Evolutionary conservation across 116 monocot species (phyloP).

Genomic region (Zostera marina): DNA sequence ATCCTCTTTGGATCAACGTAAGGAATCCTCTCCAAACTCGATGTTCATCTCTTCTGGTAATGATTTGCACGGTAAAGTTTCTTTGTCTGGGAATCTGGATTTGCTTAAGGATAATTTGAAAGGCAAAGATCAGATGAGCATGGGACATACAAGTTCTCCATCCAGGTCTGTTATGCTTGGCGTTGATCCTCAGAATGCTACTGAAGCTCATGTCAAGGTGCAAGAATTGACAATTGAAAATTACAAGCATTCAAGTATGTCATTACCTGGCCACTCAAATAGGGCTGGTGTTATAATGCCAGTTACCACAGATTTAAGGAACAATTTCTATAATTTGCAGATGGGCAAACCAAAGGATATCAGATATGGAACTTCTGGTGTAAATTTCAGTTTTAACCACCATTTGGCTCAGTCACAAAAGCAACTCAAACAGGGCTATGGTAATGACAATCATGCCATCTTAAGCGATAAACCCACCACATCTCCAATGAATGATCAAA

Average conservation of each 20-base stretch:
- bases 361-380: slow-evolving; percentile 6
- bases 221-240: slow-evolving; percentile 64
- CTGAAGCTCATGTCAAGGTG: slow-evolving; percentile 6
- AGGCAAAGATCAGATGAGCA: too few species aligned
- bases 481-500: slow-evolving; percentile 11
- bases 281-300: slow-evolving; percentile 15
- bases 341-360: slow-evolving; percentile 18
- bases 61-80: too few species aligned
- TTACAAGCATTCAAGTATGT: slow-evolving; percentile 18
- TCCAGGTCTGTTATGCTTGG: too few species aligned
- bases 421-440: slow-evolving; percentile 9
- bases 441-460: not conserved
- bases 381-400: slow-evolving; percentile 11
- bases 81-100: too few species aligned
- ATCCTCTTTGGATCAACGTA: too few species aligned
- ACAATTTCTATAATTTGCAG: slow-evolving; percentile 23
- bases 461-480: too few species aligned
- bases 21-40: too few species aligned
- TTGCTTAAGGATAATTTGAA: too few species aligned
- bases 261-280: slow-evolving; percentile 18
- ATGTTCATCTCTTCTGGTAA: too few species aligned
- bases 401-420: slow-evolving; percentile 2
- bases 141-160: too few species aligned
- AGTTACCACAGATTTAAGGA: slow-evolving; percentile 26
- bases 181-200: too few species aligned